Evolutionary conservation across 768 basidiomycete species (phyloP).

Genomic region (Serendipita vermifera): DNA sequence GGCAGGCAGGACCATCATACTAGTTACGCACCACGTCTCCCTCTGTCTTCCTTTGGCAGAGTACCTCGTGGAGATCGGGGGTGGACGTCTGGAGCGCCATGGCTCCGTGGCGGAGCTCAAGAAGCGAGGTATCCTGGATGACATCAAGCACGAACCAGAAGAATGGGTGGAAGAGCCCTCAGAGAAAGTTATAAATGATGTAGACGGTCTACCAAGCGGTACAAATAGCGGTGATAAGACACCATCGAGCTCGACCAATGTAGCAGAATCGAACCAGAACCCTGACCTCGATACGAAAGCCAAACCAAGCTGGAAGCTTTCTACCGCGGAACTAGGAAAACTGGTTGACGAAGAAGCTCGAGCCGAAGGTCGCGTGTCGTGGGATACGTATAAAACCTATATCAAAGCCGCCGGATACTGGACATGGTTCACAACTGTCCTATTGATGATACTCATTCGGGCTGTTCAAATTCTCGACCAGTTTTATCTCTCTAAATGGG

Average conservation of each 20-base stretch:
- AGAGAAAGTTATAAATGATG: too few species aligned
- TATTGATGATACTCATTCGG: conserved; percentile 42
- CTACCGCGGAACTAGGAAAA: conserved; percentile 29
- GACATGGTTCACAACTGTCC: conserved; percentile 42
- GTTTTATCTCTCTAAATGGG: conserved; percentile 56
- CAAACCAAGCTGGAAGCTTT: conserved; percentile 2
- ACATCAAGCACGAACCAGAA: conserved; percentile 36
- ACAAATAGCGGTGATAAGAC: not conserved
- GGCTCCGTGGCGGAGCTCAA: conserved; percentile 39
- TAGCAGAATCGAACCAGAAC: too few species aligned
- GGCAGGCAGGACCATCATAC: conserved; percentile 53
- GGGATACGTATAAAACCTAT: conserved; percentile 48
- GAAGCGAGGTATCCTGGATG: conserved; percentile 31
- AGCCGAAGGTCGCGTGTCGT: conserved; percentile 52
- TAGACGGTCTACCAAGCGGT: conserved; percentile 7
- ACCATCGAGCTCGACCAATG: not conserved
- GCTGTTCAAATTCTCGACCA: conserved; percentile 45
- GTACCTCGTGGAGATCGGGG: conserved; percentile 50
- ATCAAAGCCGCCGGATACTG: conserved; percentile 45
- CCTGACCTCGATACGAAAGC: not conserved
- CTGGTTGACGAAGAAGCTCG: conserved; percentile 49
- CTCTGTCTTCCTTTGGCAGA: conserved; percentile 56
- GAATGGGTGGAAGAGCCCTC: conserved; percentile 20
- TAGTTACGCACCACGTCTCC: conserved; percentile 73
- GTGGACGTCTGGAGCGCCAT: conserved; percentile 37